Conservation (phyloP, 2,329 filamentous ascomycete species). For the Cladosporium cucumerinum region DNA sequence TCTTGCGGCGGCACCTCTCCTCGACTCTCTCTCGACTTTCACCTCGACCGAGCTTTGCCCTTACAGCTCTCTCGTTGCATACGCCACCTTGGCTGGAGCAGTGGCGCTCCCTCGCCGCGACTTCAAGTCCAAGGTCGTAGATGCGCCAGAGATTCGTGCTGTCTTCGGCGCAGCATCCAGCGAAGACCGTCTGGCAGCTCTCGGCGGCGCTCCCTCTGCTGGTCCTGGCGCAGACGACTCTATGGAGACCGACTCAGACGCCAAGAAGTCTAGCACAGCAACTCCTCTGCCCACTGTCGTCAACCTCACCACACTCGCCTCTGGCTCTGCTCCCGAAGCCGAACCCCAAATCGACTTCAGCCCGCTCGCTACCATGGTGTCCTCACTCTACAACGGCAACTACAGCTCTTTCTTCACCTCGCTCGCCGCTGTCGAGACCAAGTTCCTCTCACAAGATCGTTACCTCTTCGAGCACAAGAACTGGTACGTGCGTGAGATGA, state of each 20-base stretch:
- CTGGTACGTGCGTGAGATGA: conserved; percentile 99
- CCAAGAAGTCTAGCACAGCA: conserved; percentile 38
- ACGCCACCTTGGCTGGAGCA: conserved; percentile 90
- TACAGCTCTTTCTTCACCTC: conserved; percentile 93
- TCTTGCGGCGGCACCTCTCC: conserved; percentile 82
- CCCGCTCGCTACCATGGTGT: conserved; percentile 80
- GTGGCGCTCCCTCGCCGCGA: conserved; percentile 94
- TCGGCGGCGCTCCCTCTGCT: conserved; percentile 75
- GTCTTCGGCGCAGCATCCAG: conserved; percentile 74
- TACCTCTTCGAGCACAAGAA: conserved; percentile 93
- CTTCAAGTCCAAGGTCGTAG: conserved; percentile 98
- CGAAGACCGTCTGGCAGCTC: conserved; percentile 79
- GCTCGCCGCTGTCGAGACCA: conserved; percentile 84
- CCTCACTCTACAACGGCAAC: conserved; percentile 87
- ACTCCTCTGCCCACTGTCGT: conserved; percentile 63
- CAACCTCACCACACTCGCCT: conserved; percentile 80
- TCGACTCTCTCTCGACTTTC: conserved; percentile 96
- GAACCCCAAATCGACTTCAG: conserved; percentile 86
- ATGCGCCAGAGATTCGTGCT: conserved; percentile 96
- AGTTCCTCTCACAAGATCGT: conserved; percentile 89
- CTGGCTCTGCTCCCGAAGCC: conserved; percentile 50
- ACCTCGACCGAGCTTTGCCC: conserved; percentile 98
- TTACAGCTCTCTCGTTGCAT: conserved; percentile 91
- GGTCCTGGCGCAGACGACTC: conserved; percentile 75
- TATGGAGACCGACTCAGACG: conserved; percentile 41